Conservation (phyloP, 208 protist genomes). For the Wallacemonas rigidus region DNA sequence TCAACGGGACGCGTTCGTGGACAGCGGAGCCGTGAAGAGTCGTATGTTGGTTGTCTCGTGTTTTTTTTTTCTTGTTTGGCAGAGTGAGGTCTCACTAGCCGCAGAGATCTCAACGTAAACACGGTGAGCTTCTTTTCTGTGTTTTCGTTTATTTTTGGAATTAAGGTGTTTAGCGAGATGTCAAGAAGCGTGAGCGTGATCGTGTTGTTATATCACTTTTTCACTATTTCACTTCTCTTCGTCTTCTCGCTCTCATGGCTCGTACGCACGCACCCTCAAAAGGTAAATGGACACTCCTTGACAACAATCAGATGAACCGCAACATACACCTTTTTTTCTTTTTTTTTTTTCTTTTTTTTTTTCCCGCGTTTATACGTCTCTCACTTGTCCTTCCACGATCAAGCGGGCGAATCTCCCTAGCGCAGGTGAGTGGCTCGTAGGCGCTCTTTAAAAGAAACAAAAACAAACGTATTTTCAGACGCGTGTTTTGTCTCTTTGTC, state of each 20-base stretch:
- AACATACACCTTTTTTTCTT: not conserved
- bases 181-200: not conserved
- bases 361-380: not conserved
- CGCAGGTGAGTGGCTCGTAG: no score
- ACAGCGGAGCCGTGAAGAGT: no score
- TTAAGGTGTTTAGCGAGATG: no score
- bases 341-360: slow-evolving; percentile 17
- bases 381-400: not conserved
- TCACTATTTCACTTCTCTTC: slow-evolving; percentile 4
- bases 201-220: not conserved
- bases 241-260: not conserved
- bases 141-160: not conserved
- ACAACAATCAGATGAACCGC: no score
- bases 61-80: no score
- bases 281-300: no score
- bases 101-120: not conserved
- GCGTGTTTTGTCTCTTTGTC: not conserved
- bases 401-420: not conserved
- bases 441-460: no score
- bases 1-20: no score
- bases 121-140: not conserved
- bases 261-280: no score
- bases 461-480: no score
- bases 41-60: no score
- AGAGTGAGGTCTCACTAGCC: no score